Evolutionary conservation across 2,329 filamentous ascomycete genomes (phyloP), one percentile per base, ranked within the genome.

Genomic region (Xylariomycetidae sp.): DNA sequence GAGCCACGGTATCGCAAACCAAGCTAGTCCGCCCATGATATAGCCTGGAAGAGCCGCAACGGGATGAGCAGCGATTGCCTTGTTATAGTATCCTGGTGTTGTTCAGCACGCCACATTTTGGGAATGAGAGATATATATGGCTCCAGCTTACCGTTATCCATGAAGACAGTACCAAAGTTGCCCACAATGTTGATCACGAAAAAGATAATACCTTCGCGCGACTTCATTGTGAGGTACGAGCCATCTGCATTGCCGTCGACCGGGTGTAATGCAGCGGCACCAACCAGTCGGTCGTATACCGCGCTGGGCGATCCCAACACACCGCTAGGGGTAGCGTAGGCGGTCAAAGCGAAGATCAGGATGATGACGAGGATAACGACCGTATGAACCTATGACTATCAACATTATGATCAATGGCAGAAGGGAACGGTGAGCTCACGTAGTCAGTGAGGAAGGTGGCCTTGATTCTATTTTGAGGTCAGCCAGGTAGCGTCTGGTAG

Each of bases 1-100:
- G 6, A 94, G 72, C 83, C 85, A 94, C 2, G 88, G 88, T 33
- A 94, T 90, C 1, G 88, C 88, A 49, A 94, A 94, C 88, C 88
- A 94, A 27, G 77, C 80, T 2, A 94, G 72, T 18, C 88, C 88
- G 6, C 88, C 88, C 44, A 89, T 76, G 33, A 94, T 81, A 53
- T 94, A 94, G 16, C 88, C 88, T 0, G 88, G 87, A 5, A 94
- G 74, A 0, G 88, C 88, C 40, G 89, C 79, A 1, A 89, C 82
- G 1, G 87, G 86, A 16, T 78, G 81, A 0, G 88, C 87, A 6
- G 88, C 87, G 50, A 94, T 94, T 12, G 87, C 87, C 59, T 94
- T 94, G 70, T 94, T 90, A 63, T 88, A 94, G 65, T 90, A 94
- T 11, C 82, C 80, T 46, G 88, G 88, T 53, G 10, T 15, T 13